Evolutionary conservation across 2,329 filamentous ascomycete genomes (phyloP), one percentile per base, ranked within the genome.

Genomic region (Neofusicoccum ribis): DNA sequence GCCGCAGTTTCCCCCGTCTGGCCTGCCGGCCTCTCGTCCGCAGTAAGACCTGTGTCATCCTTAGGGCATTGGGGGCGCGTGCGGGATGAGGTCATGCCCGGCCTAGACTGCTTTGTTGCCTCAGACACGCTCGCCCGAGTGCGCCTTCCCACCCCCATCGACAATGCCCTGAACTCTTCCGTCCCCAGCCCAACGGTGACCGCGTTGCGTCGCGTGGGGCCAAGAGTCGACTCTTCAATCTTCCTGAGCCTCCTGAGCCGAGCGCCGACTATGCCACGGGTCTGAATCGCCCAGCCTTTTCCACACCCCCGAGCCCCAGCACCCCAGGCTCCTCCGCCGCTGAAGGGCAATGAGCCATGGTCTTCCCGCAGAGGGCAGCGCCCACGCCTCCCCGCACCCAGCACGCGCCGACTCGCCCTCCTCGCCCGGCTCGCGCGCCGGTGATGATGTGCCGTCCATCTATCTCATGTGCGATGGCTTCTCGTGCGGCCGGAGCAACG

Each of bases 321-420:
- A 3, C 6, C 15, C 15, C 23, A 7, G 23, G 5, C 27, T 20
- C 15, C 27, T 7, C 23, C 43, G 43, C 27, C 11, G 23, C 43
- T n/a, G 41, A 49, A 49, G 56, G 56, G 56, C 56, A 60, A 60
- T 60, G 56, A 60, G 27, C n/a, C 15, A 60, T 60, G 56, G 56
- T 23, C 31, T 36, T 60, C 43, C 31, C 17, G 43, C 56, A 37
- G 27, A 36, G 54, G 54, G 54, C 41, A 43, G 15, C 31, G 54
- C 41, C 54, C 56, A 47, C 9, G n/a, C 23, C 6, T 47, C 43
- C 20, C 15, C 31, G 31, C 27, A 20, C 12, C 23, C 31, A n/a
- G 5, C 14, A 36, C 17, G 5, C 11, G 41, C 15, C 12, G 9
- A n/a, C 5, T n/a, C 41, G 41, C 12, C 41, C 9, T 44, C 41